Percentiles rank a stretch among this genome's conserved stretches.
Evolutionary conservation across 129 eudicot species (phyloP).

Genomic region (Lactuca sativa): DNA sequence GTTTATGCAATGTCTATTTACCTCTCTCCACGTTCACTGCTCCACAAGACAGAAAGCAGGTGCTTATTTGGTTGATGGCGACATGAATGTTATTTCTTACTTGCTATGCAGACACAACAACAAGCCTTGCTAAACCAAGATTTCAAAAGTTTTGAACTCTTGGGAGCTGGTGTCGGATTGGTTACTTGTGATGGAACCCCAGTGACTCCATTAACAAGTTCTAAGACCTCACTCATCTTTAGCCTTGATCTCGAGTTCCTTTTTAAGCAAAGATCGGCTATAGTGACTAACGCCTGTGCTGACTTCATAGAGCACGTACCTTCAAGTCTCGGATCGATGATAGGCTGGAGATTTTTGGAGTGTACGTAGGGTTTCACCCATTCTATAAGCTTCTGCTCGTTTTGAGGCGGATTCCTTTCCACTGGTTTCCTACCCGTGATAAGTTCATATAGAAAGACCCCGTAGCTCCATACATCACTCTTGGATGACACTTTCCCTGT

Average conservation of each 20-base stretch:
- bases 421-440: slow-evolving; percentile 60
- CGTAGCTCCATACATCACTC: slow-evolving; percentile 65
- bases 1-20: no score
- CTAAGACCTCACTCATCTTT: slow-evolving; percentile 62
- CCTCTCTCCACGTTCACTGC: no score
- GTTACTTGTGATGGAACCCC: slow-evolving; percentile 13
- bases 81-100: not conserved
- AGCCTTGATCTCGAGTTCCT: slow-evolving; percentile 55
- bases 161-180: not conserved
- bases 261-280: slow-evolving; percentile 58
- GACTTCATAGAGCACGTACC: slow-evolving; percentile 40
- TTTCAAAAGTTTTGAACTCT: not conserved
- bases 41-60: no score
- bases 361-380: slow-evolving; percentile 62
- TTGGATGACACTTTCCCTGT: slow-evolving; percentile 50
- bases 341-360: slow-evolving; percentile 42
- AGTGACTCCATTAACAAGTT: slow-evolving; percentile 49
- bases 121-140: not conserved
- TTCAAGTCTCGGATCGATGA: slow-evolving; percentile 68
- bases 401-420: slow-evolving; percentile 46
- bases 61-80: not conserved
- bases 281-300: slow-evolving; percentile 43
- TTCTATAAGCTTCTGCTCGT: slow-evolving; percentile 54
- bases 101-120: not conserved
- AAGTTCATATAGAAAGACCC: slow-evolving; percentile 59